Evolutionary conservation across 306 rosid species (phyloP), one percentile per base, ranked within the genome.

Genomic region (Castanospermum australe): DNA sequence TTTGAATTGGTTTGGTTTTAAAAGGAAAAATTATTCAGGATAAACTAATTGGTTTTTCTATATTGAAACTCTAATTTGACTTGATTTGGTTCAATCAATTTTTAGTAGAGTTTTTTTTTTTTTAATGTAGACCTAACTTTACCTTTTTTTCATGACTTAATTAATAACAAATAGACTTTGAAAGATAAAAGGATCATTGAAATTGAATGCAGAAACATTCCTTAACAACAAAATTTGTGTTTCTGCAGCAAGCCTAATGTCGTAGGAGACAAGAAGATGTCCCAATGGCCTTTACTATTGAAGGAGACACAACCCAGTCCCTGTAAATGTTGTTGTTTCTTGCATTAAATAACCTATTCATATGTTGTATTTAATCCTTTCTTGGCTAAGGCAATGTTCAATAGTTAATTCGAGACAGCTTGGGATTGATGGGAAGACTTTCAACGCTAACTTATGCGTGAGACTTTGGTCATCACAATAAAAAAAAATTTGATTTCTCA

Each of bases 341-440:
- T 5, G 21, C 70, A 64, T 13, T 50, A 4, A 50, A 41, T 52
- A 30, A 4, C 21, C 18, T 33, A 2, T n/a, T n/a, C n/a, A n/a
- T 62, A 5, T 48, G 9, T 21, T 25, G 4, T 77, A 21, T 77
- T 55, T 67, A 55, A 30, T 13, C 32, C 2, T 22, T 55, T 39
- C 21, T 8, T 13, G 18, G 56, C 2, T 35, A 20, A 76, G 39
- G 30, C 72, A 62, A 61, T 59, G 63, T 50, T 50, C 54, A 21
- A 0, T 78, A 56, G 5, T 62, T 50, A 71, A 79, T 60, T 11
- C 13, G 21, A 30, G 57, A 64, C 51, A 51, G 72, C 65, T 63
- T 48, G 57, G 67, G 60, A 80, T 70, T 61, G 78, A 60, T n/a
- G 66, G 17, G 45, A 62, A 62, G 50, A 80, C 73, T 72, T 71